Evolutionary conservation across 78 protist genomes (phyloP).

Genomic region (Planoprotostelium fungivorum): DNA sequence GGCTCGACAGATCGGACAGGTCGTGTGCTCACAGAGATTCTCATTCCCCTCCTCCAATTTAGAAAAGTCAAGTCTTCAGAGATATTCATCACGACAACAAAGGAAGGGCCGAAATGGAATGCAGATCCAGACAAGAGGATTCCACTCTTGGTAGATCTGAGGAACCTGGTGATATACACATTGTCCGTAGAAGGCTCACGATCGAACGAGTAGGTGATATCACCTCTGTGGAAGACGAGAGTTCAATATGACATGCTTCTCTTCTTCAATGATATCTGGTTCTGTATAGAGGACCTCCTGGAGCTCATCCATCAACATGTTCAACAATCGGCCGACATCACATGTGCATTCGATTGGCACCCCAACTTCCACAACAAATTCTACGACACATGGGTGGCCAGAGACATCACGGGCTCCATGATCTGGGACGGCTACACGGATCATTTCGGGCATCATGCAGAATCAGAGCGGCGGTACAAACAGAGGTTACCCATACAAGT

Average conservation of each 20-base stretch:
- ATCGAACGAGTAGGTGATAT: too few relatives aligned
- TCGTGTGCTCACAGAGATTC: background rate
- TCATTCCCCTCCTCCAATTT: background rate
- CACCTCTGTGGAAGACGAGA: background rate
- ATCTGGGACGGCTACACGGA: background rate
- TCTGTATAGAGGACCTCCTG: background rate
- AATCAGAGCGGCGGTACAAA: background rate
- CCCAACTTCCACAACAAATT: too few relatives aligned
- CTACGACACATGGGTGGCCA: background rate
- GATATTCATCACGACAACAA: background rate
- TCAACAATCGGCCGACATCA: background rate
- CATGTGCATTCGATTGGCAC: background rate
- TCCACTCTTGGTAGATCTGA: background rate
- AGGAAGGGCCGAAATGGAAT: background rate
- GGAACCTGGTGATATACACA: background rate
- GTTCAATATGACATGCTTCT: background rate
- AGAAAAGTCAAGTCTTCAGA: background rate
- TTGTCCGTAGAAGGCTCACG: too few relatives aligned
- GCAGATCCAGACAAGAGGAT: background rate
- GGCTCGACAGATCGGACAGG: background rate
- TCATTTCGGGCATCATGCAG: background rate
- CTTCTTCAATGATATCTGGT: background rate
- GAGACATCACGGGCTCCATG: background rate
- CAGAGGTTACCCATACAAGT: background rate
- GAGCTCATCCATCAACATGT: background rate